These are phyloP conservation scores for Salix suchowensis DNA, from an alignment of 345 rosid species.

Conservation along the genomic window DNA sequence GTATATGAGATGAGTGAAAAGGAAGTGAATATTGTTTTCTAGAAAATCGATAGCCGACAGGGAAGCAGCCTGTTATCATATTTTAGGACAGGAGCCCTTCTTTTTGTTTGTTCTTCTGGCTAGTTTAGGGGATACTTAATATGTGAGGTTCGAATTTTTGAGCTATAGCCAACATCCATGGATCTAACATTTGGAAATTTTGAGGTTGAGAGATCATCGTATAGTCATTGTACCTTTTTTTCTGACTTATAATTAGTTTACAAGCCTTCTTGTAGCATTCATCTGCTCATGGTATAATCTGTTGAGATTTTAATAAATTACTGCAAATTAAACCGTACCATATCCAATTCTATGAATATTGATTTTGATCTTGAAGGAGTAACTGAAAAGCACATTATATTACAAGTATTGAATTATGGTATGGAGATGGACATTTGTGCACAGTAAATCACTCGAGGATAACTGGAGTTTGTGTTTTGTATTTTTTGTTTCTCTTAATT, in stretches of 20 bases:
- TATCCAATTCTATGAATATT: too few relatives aligned
- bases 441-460: too few relatives aligned
- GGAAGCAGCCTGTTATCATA: background rate
- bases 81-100: background rate
- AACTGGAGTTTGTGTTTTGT: too few relatives aligned
- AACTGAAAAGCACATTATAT: too few relatives aligned
- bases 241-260: background rate
- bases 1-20: conserved; percentile 91
- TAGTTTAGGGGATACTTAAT: conserved; percentile 5
- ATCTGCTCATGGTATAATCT: too few relatives aligned
- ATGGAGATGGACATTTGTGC: too few relatives aligned
- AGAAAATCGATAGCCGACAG: conserved; percentile 17
- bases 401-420: too few relatives aligned
- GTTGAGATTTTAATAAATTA: too few relatives aligned
- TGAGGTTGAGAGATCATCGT: conserved; percentile 4
- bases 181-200: conserved; percentile 6
- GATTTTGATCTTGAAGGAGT: too few relatives aligned
- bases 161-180: background rate
- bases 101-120: conserved; percentile 17
- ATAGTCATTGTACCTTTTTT: background rate
- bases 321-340: too few relatives aligned
- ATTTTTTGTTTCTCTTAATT: too few relatives aligned
- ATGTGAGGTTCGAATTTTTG: background rate
- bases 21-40: conserved; percentile 83
- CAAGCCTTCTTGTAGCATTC: background rate